Base-by-base conservation (phyloP, 208 protist genomes). In the Trypanosoma mega region DNA sequence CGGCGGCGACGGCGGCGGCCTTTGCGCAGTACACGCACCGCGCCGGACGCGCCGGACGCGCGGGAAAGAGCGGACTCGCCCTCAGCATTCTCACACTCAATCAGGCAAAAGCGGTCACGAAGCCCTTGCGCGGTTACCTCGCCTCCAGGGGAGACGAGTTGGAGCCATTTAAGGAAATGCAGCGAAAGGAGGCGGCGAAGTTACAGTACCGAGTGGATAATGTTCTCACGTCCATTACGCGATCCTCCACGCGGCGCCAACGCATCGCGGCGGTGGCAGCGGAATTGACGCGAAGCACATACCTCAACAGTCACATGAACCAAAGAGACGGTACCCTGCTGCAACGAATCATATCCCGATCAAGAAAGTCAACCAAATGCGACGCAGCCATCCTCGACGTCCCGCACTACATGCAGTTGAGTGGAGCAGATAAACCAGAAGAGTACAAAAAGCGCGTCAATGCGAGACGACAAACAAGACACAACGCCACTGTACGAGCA, bases 1-100 rank as follows among this genome's bases (percentile, higher is more conserved):
- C 80, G 44, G 76, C 88, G n/a, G 39, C 82, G 30, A 84, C 86
- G n/a, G 71, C 76, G 1, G 76, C 85, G n/a, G 76, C 70, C 30
- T 69, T 94, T 27, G 89, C 93, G 18, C 81, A 82, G 23, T 99
- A 99, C 81, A 90, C 97, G 18, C 98, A 99, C 70, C 88, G 97
- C 41, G 85, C 98, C 31, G 98, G 98, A 44, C 90, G 97, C 26
- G 97, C 93, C 1, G 96, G 81, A 6, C 83, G 97, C 33, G 96
- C 83, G 3, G 85, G 87, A 0, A 78, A 94, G 51, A 74, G 82
- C 44, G 96, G 96, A 20, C 73, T 96, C 53, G 87, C 94, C 9
- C 90, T 98, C 39, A 89, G 90, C 12, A 72, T 98, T 44, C 80
- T 97, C 45, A 78, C 78, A 6, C 58, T 91, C 1, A 74, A 82